phyloP scores from a whole-genome alignment of 257 asterid genomes.

The Verbena officinalis region DNA sequence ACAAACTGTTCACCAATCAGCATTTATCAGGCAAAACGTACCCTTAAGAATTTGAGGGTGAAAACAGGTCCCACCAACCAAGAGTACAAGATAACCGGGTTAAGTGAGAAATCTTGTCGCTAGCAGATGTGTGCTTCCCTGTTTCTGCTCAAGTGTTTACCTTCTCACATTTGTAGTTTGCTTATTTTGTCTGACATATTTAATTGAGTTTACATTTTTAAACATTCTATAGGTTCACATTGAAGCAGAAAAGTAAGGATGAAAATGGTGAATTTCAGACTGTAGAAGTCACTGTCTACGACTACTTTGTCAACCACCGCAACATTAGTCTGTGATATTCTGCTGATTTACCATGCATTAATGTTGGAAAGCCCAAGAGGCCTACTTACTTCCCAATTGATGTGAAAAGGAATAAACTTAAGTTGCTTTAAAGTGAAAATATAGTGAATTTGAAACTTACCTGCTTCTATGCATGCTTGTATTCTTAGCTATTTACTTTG shows the following conservation, averaged over 20 bases:
- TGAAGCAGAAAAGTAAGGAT: slow-evolving; percentile 58
- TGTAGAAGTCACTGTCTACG: slow-evolving; percentile 75
- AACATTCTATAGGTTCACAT: slow-evolving; percentile 53
- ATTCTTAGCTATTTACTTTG: slow-evolving; percentile 70
- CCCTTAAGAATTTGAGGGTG: slow-evolving; percentile 79
- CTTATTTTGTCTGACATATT: not conserved
- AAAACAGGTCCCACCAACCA: slow-evolving; percentile 70
- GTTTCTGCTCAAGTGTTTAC: slow-evolving; percentile 4
- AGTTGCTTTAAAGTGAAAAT: not conserved
- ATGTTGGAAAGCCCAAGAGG: slow-evolving; percentile 89
- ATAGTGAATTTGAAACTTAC: not conserved
- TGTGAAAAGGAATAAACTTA: slow-evolving; percentile 40
- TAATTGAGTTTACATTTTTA: slow-evolving; percentile 15
- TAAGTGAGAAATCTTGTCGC: slow-evolving; percentile 69
- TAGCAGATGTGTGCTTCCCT: slow-evolving; percentile 56
- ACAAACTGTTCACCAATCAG: not conserved
- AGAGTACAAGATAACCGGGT: slow-evolving; percentile 78
- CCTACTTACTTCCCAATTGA: slow-evolving; percentile 88
- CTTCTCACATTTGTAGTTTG: not conserved
- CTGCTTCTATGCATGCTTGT: slow-evolving; percentile 8
- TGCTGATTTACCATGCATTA: slow-evolving; percentile 82
- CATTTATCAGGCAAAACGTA: slow-evolving; percentile 69
- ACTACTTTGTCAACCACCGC: slow-evolving; percentile 76
- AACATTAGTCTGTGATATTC: slow-evolving; percentile 69
- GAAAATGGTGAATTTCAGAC: slow-evolving; percentile 52